Percentiles rank a stretch among this genome's conserved stretches.
Conservation (phyloP, 169 alveolate genomes). For the Plasmodium gallinaceum region DNA sequence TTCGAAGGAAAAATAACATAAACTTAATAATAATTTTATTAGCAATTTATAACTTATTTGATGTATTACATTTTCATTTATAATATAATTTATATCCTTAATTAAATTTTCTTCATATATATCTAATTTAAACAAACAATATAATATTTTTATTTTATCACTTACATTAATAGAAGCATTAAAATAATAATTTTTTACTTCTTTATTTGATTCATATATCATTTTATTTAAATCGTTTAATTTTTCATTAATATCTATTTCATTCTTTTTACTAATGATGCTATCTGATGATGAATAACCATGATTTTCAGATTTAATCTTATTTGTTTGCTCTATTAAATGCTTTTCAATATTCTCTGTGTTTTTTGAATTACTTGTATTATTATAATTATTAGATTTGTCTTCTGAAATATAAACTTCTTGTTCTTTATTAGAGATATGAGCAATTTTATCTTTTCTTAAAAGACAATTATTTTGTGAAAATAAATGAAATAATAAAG, state of each 20-base stretch:
- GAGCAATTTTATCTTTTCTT: background rate
- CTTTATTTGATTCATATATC: background rate
- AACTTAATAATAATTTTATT: conserved; percentile 35
- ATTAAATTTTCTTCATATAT: conserved; percentile 37
- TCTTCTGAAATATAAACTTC: background rate
- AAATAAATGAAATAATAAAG: background rate
- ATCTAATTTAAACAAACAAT: conserved; percentile 50
- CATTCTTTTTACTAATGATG: background rate
- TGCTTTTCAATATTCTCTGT: background rate
- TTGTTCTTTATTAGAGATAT: background rate
- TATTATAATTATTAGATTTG: background rate
- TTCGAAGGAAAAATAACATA: conserved; percentile 49
- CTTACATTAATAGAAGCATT: background rate
- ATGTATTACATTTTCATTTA: conserved; percentile 13
- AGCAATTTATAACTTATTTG: conserved; percentile 5
- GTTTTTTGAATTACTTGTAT: background rate
- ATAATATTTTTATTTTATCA: conserved; percentile 26
- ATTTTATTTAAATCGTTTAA: background rate
- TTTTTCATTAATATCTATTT: background rate
- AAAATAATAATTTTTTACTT: background rate
- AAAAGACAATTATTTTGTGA: background rate
- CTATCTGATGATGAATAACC: background rate
- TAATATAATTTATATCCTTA: background rate
- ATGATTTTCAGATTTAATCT: background rate
- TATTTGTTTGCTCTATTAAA: background rate